Evolutionary conservation across 1,284 basidiomycete species (phyloP).

Genomic region (Amylostereum areolatum): DNA sequence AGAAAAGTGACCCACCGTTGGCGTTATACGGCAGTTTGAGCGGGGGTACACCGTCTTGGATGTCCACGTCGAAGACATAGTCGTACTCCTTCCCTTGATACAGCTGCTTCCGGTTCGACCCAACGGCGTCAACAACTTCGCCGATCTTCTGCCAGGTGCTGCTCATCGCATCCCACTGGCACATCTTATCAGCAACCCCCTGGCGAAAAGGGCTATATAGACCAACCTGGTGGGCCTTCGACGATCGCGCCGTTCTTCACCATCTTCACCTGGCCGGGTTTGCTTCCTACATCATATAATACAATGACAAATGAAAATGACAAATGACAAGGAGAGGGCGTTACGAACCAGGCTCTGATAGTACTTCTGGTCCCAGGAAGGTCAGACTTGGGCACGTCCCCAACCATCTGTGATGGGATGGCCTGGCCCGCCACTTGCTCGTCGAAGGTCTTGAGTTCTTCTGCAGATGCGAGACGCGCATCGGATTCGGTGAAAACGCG

Average conservation of each 20-base stretch:
- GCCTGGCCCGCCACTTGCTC: conserved; percentile 67
- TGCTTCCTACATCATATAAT: conserved; percentile 56
- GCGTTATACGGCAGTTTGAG: conserved; percentile 94
- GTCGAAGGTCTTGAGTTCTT: conserved; percentile 67
- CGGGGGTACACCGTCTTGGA: conserved; percentile 88
- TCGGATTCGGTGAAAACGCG: conserved; percentile 81
- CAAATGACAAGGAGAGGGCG: background rate
- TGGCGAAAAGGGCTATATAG: background rate
- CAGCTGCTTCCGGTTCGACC: conserved; percentile 81
- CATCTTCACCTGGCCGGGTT: conserved; percentile 92
- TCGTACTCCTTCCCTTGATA: conserved; percentile 94
- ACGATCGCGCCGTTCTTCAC: conserved; percentile 73
- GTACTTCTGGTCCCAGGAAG: conserved; percentile 83
- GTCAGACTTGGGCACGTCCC: conserved; percentile 88
- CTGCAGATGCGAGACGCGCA: conserved; percentile 68
- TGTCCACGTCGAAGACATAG: conserved; percentile 98
- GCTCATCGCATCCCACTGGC: conserved; percentile 70
- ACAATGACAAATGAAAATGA: background rate
- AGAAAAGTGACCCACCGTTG: conserved; percentile 48
- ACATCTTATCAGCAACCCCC: background rate
- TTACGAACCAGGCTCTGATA: conserved; percentile 61
- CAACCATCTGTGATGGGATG: conserved; percentile 76
- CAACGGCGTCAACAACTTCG: conserved; percentile 92
- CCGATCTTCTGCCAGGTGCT: conserved; percentile 90
- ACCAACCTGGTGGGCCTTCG: conserved; percentile 83